These are phyloP conservation scores for Syzygium aromaticum DNA, from an alignment of 345 rosid genomes.

Conservation along the genomic window DNA sequence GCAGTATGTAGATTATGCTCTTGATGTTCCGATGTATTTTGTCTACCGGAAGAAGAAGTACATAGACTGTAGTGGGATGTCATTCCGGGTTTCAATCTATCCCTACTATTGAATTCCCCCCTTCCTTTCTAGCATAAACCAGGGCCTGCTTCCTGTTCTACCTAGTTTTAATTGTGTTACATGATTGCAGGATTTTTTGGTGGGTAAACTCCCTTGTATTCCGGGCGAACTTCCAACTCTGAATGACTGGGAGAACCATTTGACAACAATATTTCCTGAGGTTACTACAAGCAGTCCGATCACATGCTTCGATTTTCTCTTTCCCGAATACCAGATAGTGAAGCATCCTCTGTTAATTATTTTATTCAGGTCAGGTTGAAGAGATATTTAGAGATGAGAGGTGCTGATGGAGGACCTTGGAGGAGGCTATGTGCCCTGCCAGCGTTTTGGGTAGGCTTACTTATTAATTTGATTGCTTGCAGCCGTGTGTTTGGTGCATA, in stretches of 20 bases:
- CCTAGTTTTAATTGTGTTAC: neutral
- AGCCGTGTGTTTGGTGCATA: neutral
- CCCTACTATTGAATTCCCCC: conserved; percentile 9
- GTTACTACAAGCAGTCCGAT: conserved; percentile 23
- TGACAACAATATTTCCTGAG: conserved; percentile 98
- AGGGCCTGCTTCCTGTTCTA: neutral
- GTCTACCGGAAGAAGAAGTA: conserved; percentile 79
- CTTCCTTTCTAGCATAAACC: neutral
- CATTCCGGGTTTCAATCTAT: conserved; percentile 82
- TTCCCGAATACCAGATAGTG: conserved; percentile 1
- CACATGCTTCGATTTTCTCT: neutral
- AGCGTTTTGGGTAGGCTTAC: conserved; percentile 76
- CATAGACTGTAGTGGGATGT: conserved; percentile 88
- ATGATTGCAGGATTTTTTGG: conserved; percentile 75
- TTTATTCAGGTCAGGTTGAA: conserved; percentile 74
- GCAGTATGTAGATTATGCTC: conserved; percentile 97
- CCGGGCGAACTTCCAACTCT: conserved; percentile 92
- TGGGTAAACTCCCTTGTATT: conserved; percentile 86
- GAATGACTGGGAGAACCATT: conserved; percentile 96
- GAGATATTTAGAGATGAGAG: conserved; percentile 99
- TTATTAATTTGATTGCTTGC: neutral
- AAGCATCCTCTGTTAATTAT: conserved; percentile 3
- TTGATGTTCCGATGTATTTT: conserved; percentile 99
- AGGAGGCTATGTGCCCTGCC: conserved; percentile 94
- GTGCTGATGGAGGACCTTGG: conserved; percentile 99